Percentiles rank a stretch among this genome's conserved stretches.
Evolutionary conservation across 768 basidiomycete genomes (phyloP).

Genomic region (Phlebiopsis gigantea): DNA sequence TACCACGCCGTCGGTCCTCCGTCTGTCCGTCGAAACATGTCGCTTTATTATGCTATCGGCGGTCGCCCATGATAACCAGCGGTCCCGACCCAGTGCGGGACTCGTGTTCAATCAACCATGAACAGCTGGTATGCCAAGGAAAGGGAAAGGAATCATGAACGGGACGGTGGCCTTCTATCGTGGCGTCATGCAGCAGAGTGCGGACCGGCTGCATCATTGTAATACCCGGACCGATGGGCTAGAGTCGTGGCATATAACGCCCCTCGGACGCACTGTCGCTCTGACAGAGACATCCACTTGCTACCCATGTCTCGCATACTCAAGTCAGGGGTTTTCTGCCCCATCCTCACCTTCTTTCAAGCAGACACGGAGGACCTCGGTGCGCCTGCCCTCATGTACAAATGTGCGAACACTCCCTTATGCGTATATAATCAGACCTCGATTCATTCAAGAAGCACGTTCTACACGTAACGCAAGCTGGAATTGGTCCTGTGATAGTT

Average conservation of each 20-base stretch:
- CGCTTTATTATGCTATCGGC: background rate
- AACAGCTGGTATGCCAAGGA: background rate
- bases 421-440: slow-evolving; percentile 29
- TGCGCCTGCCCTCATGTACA: slow-evolving; percentile 30
- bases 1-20: background rate
- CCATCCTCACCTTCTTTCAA: slow-evolving; percentile 83
- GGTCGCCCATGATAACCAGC: background rate
- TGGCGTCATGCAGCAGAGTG: background rate
- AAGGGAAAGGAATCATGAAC: background rate
- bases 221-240: background rate
- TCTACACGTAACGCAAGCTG: slow-evolving; percentile 34
- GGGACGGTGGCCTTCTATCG: background rate
- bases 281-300: slow-evolving; percentile 6
- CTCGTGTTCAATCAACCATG: background rate
- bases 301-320: slow-evolving; percentile 41
- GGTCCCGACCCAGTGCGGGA: background rate
- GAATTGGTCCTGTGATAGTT: slow-evolving; percentile 31
- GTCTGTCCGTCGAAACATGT: background rate
- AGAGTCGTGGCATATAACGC: background rate
- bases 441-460: slow-evolving; percentile 35
- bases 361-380: slow-evolving; percentile 77
- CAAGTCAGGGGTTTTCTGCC: slow-evolving; percentile 75
- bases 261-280: slow-evolving; percentile 7
- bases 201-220: background rate
- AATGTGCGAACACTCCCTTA: too few species aligned